Evolutionary conservation across 352 stramenopile genomes (phyloP), one percentile per base, ranked within the genome.

Genomic region (Phytopythium aichiense): DNA sequence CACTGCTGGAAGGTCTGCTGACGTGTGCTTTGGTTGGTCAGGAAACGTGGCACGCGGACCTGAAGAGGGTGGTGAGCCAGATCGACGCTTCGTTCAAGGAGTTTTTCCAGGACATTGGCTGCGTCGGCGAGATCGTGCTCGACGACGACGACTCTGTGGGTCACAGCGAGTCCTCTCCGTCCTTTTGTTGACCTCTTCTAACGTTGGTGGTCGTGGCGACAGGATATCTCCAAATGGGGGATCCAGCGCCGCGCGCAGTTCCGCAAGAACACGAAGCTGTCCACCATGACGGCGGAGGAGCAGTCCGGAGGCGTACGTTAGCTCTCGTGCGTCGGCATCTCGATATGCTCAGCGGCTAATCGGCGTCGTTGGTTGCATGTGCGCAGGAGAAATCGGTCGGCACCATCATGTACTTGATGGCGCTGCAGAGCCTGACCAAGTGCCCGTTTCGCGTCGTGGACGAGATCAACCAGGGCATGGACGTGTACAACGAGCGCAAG

Each of bases 371-470:
- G 35, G 35, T 16, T 40, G 35, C 12, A 40, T 40, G 35, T 7
- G 18, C 56, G 22, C 52, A 95, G 86, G 87, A 96, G 75, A 96
- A 95, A 81, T 92, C 86, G 35, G 87, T 96, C 7, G 86, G 86
- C 40, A 96, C 87, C n/a, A 96, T 94, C 63, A 94, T 96, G 86
- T 96, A 96, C 56, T 69, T 96, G 65, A 96, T 96, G 87, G 87
- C 87, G 33, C 74, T 96, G 5, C 87, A 96, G 63, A 93, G 76
- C 46, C 67, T 96, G 25, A 96, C 87, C 0, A 87, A 92, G 68
- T 95, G 87, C 23, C 87, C 86, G 43, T 96, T 96, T 63, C 82
- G 87, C 1, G 86, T 96, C 30, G 87, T 96, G 33, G 87, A 96
- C 65, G 87, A 96, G 60, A 95, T 96, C 56, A 96, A 96, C 64